Evolutionary conservation across 495 filamentous ascomycete genomes (phyloP).

Genomic region (Delitschia confertaspora): DNA sequence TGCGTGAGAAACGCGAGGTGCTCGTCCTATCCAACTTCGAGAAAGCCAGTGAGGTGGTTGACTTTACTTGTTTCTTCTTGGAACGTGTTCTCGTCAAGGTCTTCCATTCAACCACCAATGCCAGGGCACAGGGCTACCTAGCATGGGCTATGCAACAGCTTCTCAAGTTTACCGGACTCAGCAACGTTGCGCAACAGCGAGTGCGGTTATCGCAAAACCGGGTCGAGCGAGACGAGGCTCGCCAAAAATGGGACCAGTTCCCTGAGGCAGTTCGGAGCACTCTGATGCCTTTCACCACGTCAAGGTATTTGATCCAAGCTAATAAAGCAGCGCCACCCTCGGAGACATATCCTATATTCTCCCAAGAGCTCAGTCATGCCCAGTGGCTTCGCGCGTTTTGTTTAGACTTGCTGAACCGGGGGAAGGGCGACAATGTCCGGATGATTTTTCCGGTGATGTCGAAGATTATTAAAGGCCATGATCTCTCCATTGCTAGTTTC

Average conservation of each 20-base stretch:
- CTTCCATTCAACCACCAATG: constrained; percentile 80
- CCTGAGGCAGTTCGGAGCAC: constrained; percentile 66
- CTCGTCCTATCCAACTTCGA: constrained; percentile 81
- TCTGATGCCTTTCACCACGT: constrained; percentile 75
- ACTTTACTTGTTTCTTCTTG: constrained; percentile 78
- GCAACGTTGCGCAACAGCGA: constrained; percentile 46
- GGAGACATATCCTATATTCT: constrained; percentile 74
- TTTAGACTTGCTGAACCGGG: constrained; percentile 69
- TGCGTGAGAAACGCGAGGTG: constrained; percentile 66
- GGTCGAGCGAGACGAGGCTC: too few relatives aligned
- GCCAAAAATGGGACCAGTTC: constrained; percentile 65
- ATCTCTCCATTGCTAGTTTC: constrained; percentile 75
- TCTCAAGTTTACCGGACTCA: constrained; percentile 64
- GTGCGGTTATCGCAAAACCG: constrained; percentile 45
- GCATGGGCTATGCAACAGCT: constrained; percentile 91
- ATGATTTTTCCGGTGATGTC: constrained; percentile 71
- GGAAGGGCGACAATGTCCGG: constrained; percentile 55
- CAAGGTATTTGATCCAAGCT: constrained; percentile 62
- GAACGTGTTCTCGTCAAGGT: constrained; percentile 82
- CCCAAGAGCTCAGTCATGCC: constrained; percentile 52
- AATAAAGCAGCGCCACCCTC: constrained; percentile 40
- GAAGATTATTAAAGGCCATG: constrained; percentile 71
- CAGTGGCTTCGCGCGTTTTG: constrained; percentile 74
- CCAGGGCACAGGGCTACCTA: constrained; percentile 78
- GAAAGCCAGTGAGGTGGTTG: constrained; percentile 64